Conservation (phyloP, 2,329 filamentous ascomycete species). For the Scytalidium sp. region DNA sequence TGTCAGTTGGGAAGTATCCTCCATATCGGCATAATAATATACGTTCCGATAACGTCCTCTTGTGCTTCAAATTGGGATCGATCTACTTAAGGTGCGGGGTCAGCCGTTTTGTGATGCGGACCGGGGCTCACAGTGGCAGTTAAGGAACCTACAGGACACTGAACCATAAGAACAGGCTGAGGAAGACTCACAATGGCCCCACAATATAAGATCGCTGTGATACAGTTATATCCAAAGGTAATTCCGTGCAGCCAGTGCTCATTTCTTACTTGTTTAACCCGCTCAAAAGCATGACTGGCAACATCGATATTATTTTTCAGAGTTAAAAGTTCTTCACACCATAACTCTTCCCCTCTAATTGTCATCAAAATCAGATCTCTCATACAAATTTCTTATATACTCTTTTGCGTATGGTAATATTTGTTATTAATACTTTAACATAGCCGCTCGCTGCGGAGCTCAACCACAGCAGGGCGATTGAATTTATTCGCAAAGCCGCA, state of each 20-base stretch:
- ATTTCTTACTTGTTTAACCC: not conserved
- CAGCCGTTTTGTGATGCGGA: too few relatives aligned
- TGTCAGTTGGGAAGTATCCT: too few relatives aligned
- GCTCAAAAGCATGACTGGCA: not conserved
- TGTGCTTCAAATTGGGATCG: too few relatives aligned
- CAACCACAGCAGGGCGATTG: constrained; percentile 34
- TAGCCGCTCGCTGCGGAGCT: constrained; percentile 30
- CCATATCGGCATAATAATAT: too few relatives aligned
- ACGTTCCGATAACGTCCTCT: too few relatives aligned
- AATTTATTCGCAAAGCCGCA: constrained; percentile 46
- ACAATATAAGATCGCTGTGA: constrained; percentile 42
- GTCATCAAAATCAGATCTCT: not conserved
- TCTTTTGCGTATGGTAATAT: not conserved
- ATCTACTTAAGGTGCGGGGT: too few relatives aligned
- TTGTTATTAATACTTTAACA: not conserved
- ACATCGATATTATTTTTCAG: constrained; percentile 16
- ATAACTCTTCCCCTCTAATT: not conserved
- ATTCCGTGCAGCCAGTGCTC: not conserved
- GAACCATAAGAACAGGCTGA: not conserved
- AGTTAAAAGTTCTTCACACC: constrained; percentile 26
- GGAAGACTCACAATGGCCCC: constrained; percentile 17
- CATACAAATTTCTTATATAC: not conserved
- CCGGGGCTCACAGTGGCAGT: too few relatives aligned
- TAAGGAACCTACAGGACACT: not conserved
- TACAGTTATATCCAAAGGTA: constrained; percentile 44